phyloP scores from a whole-genome alignment of 2,329 filamentous ascomycete genomes.

The Diaporthe destruens region DNA sequence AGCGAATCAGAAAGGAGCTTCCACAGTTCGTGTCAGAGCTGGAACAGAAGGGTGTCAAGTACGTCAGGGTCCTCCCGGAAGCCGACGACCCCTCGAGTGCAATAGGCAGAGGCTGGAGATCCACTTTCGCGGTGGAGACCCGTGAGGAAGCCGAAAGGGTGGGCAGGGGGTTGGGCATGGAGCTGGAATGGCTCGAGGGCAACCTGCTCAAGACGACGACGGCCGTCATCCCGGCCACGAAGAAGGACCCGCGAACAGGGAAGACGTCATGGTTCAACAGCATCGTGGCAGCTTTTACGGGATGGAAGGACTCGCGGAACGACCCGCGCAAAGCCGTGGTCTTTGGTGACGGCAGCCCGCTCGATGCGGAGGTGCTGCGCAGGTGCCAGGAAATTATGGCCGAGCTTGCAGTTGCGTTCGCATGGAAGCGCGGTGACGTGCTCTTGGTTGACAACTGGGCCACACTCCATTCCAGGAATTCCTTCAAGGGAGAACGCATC shows the following conservation, averaged over 20 bases:
- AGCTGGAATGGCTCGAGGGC: slow-evolving; percentile 38
- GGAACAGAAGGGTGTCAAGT: slow-evolving; percentile 39
- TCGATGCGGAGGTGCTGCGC: slow-evolving; percentile 34
- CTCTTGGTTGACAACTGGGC: slow-evolving; percentile 39
- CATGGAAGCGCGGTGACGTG: slow-evolving; percentile 37
- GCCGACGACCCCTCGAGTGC: slow-evolving; percentile 40
- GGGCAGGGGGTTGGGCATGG: slow-evolving; percentile 34
- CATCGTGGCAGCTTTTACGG: slow-evolving; percentile 40
- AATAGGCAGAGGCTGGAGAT: slow-evolving; percentile 41
- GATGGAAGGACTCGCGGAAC: slow-evolving; percentile 40
- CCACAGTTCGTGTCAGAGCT: slow-evolving; percentile 36
- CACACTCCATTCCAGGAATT: slow-evolving; percentile 38
- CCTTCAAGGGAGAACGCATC: slow-evolving; percentile 37
- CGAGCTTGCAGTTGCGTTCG: slow-evolving; percentile 38
- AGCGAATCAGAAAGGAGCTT: slow-evolving; percentile 32
- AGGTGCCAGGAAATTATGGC: slow-evolving; percentile 38
- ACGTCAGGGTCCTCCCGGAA: slow-evolving; percentile 35
- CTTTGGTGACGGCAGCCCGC: slow-evolving; percentile 35
- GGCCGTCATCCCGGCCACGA: slow-evolving; percentile 34
- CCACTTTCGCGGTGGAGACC: slow-evolving; percentile 36
- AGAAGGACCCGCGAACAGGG: slow-evolving; percentile 36
- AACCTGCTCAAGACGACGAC: slow-evolving; percentile 40
- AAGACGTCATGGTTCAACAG: slow-evolving; percentile 41
- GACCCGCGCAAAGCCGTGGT: slow-evolving; percentile 40
- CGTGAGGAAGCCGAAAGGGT: slow-evolving; percentile 33